Evolutionary conservation across 805 yeast genomes (phyloP).

Genomic region (Saccharomycopsis vini): DNA sequence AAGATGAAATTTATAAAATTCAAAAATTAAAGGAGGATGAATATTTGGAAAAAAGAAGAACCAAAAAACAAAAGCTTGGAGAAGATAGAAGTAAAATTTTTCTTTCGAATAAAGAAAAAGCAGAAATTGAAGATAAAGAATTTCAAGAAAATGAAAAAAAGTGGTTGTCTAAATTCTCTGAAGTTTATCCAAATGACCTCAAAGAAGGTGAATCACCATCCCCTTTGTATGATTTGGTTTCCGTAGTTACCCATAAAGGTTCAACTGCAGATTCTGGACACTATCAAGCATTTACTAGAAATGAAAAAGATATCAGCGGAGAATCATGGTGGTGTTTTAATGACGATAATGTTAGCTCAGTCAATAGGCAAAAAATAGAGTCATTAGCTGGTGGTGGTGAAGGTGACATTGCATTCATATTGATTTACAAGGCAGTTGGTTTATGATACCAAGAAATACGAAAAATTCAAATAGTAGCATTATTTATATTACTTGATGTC

Average conservation of each 20-base stretch:
- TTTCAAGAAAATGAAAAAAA: constrained; percentile 34
- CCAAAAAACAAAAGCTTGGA: constrained; percentile 28
- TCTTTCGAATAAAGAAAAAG: constrained; percentile 34
- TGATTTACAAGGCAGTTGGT: constrained; percentile 74
- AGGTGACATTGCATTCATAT: constrained; percentile 86
- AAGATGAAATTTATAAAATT: constrained; percentile 70
- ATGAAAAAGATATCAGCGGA: constrained; percentile 52
- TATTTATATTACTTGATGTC: too few species aligned
- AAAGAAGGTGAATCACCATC: constrained; percentile 70
- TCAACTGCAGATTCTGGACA: constrained; percentile 96
- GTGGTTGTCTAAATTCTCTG: constrained; percentile 37
- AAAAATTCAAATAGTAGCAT: too few species aligned
- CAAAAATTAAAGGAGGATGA: constrained; percentile 70
- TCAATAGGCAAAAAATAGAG: constrained; percentile 77
- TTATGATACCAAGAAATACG: too few species aligned
- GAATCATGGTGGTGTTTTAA: constrained; percentile 91
- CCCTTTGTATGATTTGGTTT: constrained; percentile 73
- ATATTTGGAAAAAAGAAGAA: constrained; percentile 60
- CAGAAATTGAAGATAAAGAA: constrained; percentile 38
- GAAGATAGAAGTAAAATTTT: constrained; percentile 3
- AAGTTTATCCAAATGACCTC: constrained; percentile 40
- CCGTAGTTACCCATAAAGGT: constrained; percentile 89
- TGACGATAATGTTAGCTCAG: constrained; percentile 77
- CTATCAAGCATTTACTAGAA: constrained; percentile 82
- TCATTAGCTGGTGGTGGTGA: constrained; percentile 95